These are phyloP conservation scores for Aspergillus novofumigatus DNA, from an alignment of 2,329 filamentous ascomycete species.

Conservation along the genomic window DNA sequence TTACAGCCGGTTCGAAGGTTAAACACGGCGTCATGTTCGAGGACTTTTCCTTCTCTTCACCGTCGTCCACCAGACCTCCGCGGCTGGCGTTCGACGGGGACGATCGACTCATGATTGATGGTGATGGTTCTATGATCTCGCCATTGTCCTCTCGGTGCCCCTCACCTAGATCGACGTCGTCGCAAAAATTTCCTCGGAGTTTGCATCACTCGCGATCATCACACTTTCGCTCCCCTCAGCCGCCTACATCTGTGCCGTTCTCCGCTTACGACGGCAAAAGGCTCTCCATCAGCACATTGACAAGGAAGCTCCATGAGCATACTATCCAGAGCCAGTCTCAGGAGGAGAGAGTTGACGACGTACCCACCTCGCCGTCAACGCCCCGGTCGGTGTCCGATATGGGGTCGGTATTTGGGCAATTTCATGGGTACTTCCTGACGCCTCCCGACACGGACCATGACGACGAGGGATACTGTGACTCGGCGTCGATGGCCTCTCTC, in stretches of 20 bases:
- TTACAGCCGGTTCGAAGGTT: not conserved
- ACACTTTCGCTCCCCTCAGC: slow-evolving; percentile 31
- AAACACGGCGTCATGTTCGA: slow-evolving; percentile 33
- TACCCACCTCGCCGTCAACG: not conserved
- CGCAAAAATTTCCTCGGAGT: slow-evolving; percentile 28
- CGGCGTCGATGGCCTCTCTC: slow-evolving; percentile 59
- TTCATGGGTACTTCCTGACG: slow-evolving; percentile 30
- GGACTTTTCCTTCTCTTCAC: slow-evolving; percentile 39
- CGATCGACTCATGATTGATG: slow-evolving; percentile 33
- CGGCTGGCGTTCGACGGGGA: slow-evolving; percentile 29
- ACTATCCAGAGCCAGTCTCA: slow-evolving; percentile 26
- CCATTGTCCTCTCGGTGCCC: slow-evolving; percentile 41
- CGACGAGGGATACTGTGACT: slow-evolving; percentile 42
- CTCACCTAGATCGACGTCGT: slow-evolving; percentile 31
- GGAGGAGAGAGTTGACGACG: slow-evolving; percentile 12
- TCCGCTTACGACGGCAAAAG: slow-evolving; percentile 38
- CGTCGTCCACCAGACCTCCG: slow-evolving; percentile 27
- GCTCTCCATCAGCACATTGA: slow-evolving; percentile 39
- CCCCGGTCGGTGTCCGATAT: not conserved
- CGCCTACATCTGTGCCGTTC: slow-evolving; percentile 42
- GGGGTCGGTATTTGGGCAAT: slow-evolving; percentile 1
- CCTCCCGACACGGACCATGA: slow-evolving; percentile 38
- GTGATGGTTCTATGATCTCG: slow-evolving; percentile 36
- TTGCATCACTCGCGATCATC: slow-evolving; percentile 30
- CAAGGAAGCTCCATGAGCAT: slow-evolving; percentile 39